Evolutionary conservation across 2,329 filamentous ascomycete species (phyloP).

Genomic region (Microdochium bolleyi): DNA sequence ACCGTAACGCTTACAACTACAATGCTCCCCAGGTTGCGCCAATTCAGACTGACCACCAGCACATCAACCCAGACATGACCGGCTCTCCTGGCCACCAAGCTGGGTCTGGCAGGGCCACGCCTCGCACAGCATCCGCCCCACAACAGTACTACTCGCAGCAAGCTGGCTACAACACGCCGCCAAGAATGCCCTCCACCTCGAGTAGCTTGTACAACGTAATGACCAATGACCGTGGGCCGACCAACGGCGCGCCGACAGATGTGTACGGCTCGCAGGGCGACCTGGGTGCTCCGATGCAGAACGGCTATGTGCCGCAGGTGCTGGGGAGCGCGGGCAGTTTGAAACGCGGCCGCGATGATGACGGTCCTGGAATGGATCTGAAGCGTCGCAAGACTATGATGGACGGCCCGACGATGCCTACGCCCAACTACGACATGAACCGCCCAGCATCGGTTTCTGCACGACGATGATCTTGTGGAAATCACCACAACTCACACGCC

Average conservation of each 20-base stretch:
- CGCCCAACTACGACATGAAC: conserved; percentile 41
- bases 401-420: conserved; percentile 45
- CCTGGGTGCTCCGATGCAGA: conserved; percentile 44
- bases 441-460: conserved; percentile 37
- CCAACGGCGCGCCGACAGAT: conserved; percentile 61
- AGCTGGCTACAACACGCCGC: conserved; percentile 70
- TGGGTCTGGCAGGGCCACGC: conserved; percentile 76
- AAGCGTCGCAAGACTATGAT: conserved; percentile 77
- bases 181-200: conserved; percentile 58
- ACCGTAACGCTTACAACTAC: conserved; percentile 72
- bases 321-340: conserved; percentile 53
- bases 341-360: conserved; percentile 48
- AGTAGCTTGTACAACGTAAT: conserved; percentile 88
- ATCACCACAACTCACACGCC: conserved; percentile 3
- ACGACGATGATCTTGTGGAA: conserved; percentile 25
- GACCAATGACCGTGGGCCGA: conserved; percentile 64
- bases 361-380: conserved; percentile 55
- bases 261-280: conserved; percentile 63
- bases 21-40: conserved; percentile 58
- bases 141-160: conserved; percentile 66
- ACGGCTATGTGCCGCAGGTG: conserved; percentile 56
- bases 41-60: conserved; percentile 63
- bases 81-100: conserved; percentile 74
- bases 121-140: conserved; percentile 65
- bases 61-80: conserved; percentile 75